phyloP scores from a whole-genome alignment of 768 basidiomycete genomes.

The Chalciporus sphaerocephalus region DNA sequence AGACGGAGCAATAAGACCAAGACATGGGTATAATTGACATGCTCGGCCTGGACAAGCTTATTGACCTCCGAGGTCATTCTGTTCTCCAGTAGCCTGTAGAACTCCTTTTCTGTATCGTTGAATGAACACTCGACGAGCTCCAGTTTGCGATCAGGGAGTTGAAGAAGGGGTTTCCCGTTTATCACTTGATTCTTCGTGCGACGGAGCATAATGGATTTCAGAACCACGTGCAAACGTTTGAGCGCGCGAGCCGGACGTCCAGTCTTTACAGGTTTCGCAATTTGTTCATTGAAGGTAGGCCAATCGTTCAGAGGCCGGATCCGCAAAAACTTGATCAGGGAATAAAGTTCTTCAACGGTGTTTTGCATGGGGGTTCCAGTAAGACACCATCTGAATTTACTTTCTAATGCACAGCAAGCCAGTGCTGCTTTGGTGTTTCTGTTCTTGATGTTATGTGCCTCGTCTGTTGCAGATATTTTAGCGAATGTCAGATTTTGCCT shows the following conservation, averaged over 20 bases:
- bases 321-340: constrained; percentile 84
- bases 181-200: constrained; percentile 69
- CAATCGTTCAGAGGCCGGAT: constrained; percentile 78
- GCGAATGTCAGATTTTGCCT: too few relatives aligned
- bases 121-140: constrained; percentile 75
- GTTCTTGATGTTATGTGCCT: constrained; percentile 94
- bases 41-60: constrained; percentile 54
- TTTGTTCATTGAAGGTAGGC: constrained; percentile 72
- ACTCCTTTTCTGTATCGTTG: constrained; percentile 67
- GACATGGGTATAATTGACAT: constrained; percentile 63
- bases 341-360: constrained; percentile 83
- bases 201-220: constrained; percentile 85
- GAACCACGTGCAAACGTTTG: constrained; percentile 81
- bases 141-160: constrained; percentile 72
- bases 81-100: constrained; percentile 69
- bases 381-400: constrained; percentile 83
- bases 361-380: constrained; percentile 92
- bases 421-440: constrained; percentile 69
- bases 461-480: constrained; percentile 47
- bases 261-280: constrained; percentile 73
- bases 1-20: constrained; percentile 72
- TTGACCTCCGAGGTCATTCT: constrained; percentile 66
- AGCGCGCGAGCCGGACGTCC: constrained; percentile 64
- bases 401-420: constrained; percentile 73
- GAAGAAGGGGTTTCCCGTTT: constrained; percentile 78